A percentile compares a stretch with the other conserved stretches of the same genome.
Evolutionary conservation across 1,284 basidiomycete species (phyloP).

Genomic region (Sutorius eximius): DNA sequence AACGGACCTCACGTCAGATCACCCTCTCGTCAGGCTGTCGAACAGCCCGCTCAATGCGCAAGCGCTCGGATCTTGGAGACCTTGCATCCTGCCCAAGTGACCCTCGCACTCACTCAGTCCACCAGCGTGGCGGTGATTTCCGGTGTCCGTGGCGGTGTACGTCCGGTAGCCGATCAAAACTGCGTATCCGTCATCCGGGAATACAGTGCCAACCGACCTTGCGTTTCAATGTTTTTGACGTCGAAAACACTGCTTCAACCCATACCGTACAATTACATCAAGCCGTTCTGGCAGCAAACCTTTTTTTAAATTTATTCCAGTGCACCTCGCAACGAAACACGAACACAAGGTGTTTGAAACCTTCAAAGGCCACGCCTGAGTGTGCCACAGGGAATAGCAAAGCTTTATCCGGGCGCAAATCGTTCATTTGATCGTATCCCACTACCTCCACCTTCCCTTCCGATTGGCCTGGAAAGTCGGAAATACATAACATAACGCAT

Average conservation of each 20-base stretch:
- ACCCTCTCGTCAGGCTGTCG: not conserved
- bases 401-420: not conserved
- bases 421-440: conserved; percentile 2
- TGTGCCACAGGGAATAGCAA: not conserved
- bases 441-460: not conserved
- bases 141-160: conserved; percentile 15
- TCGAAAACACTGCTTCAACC: not conserved
- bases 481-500: not conserved
- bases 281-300: not conserved
- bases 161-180: not conserved
- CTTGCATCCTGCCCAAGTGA: not conserved
- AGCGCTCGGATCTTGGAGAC: no score
- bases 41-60: not conserved
- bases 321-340: not conserved
- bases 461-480: not conserved
- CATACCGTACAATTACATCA: not conserved
- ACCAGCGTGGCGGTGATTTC: conserved; percentile 13
- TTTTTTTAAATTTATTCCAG: not conserved
- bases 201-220: not conserved
- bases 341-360: not conserved
- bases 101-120: not conserved
- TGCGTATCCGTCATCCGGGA: not conserved
- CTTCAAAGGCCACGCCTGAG: not conserved
- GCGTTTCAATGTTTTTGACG: not conserved
- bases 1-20: conserved; percentile 9